phyloP scores from a whole-genome alignment of 73 alveolate genomes.

The Paraurostyla sp. region DNA sequence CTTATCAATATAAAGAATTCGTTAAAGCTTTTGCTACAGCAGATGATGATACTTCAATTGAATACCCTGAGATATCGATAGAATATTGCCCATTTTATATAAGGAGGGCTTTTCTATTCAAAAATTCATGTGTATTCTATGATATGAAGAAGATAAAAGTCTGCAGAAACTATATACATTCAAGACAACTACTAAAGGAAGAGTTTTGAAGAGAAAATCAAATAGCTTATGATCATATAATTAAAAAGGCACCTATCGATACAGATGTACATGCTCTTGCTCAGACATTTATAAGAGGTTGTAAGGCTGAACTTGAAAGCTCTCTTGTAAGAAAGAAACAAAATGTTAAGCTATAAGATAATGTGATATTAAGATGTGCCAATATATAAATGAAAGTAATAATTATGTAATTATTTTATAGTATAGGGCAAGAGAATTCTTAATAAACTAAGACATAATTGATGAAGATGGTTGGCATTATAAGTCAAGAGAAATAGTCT shows the following conservation, averaged over 20 bases:
- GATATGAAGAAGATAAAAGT: not conserved
- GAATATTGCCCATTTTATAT: not conserved
- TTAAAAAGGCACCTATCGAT: not conserved
- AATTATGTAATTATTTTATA: not conserved
- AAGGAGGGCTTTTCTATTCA: not conserved
- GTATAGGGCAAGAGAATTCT: not conserved
- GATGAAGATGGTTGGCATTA: not conserved
- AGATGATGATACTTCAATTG: not conserved
- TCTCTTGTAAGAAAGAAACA: not conserved
- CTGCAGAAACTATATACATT: constrained; percentile 6
- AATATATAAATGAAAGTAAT: constrained; percentile 15
- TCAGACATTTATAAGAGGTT: not conserved
- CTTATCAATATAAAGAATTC: not conserved
- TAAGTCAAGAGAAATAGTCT: not conserved
- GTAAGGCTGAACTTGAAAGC: constrained; percentile 21
- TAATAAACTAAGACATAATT: not conserved
- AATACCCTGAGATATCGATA: not conserved
- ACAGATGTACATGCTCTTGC: not conserved
- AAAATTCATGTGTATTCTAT: not conserved
- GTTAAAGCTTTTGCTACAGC: not conserved
- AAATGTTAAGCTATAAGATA: not conserved
- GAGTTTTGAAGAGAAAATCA: constrained; percentile 21
- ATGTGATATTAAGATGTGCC: constrained; percentile 15
- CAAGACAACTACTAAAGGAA: not conserved
- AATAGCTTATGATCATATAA: not conserved